Base-by-base conservation (phyloP, 2,329 filamentous ascomycete genomes). In the Aspergillus sp. region DNA sequence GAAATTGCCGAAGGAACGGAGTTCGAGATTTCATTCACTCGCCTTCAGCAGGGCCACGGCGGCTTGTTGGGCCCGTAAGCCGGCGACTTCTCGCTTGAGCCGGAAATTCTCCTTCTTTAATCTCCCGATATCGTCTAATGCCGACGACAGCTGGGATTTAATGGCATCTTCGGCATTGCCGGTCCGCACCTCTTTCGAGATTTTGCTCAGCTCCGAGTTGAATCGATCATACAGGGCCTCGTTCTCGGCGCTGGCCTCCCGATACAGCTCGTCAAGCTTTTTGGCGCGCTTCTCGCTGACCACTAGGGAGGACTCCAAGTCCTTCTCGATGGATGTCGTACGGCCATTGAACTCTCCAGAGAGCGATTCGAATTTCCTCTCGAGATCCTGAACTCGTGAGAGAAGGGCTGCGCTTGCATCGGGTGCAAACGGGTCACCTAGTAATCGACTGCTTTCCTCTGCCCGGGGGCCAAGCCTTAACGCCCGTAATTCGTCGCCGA, bases 181-280 rank as follows among this genome's bases (percentile, higher is more conserved):
- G 4, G 86, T 85, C 65, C 88, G 89, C 52, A 95, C 82, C 46
- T 89, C 90, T 73, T 87, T 89, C 49, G 92, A 82, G 61, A 97
- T 90, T 79, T 90, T 92, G 67, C 86, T 89, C 52, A 98, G 79
- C 77, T 97, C 94, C n/a, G 87, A 85, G 69, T 97, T 96, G 80
- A 97, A 96, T 61, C 88, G 89, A 65, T 94, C 90, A 75, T 97
- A 97, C 57, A 98, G 81, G 31, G 94, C 85, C 77, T 97, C 93
- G 68, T 97, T 98, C 80, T 98, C 94, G 0, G 91, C 90, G 67
- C 88, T 92, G 16, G 88, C 86, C 71, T 96, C 92, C 65, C 91
- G 90, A 78, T 96, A 96, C 54, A 96, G 80, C 76, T 96, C 90
- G 72, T 97, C 93, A 55, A 97, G 86, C 46, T 90, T 89, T 67